A percentile compares a stretch with the other conserved stretches of the same genome.
Conservation (phyloP, 148 eudicot genomes). For the Heliamphora exappendiculata region DNA sequence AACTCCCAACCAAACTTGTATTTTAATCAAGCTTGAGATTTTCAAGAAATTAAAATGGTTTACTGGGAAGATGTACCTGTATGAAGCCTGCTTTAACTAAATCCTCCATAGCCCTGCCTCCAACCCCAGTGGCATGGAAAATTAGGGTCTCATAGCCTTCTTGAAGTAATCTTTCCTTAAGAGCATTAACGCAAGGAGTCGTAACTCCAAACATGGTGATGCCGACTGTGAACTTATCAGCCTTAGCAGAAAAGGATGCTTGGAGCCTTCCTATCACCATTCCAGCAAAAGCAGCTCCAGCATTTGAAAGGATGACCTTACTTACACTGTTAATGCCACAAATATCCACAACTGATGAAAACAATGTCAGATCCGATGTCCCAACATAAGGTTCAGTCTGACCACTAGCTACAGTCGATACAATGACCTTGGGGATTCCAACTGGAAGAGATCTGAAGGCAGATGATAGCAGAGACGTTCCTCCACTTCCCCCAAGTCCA, state of each 20-base stretch:
- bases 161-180: constrained; percentile 56
- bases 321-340: constrained; percentile 94
- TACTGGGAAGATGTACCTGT: constrained; percentile 40
- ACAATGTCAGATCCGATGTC: constrained; percentile 78
- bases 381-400: constrained; percentile 83
- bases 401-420: constrained; percentile 94
- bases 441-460: constrained; percentile 76
- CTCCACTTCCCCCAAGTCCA: constrained; percentile 98
- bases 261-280: constrained; percentile 61
- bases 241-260: constrained; percentile 14
- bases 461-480: constrained; percentile 71
- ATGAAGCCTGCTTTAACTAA: constrained; percentile 82
- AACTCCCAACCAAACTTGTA: neutral
- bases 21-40: neutral
- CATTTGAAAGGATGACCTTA: constrained; percentile 64
- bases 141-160: constrained; percentile 90
- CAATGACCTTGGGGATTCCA: constrained; percentile 78
- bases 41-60: neutral
- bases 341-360: constrained; percentile 93
- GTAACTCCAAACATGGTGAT: constrained; percentile 98
- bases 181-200: constrained; percentile 82
- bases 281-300: constrained; percentile 94
- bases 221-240: constrained; percentile 67
- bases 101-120: constrained; percentile 97
- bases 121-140: constrained; percentile 98